phyloP scores from a whole-genome alignment of 306 rosid species.

The Vigna angularis region DNA sequence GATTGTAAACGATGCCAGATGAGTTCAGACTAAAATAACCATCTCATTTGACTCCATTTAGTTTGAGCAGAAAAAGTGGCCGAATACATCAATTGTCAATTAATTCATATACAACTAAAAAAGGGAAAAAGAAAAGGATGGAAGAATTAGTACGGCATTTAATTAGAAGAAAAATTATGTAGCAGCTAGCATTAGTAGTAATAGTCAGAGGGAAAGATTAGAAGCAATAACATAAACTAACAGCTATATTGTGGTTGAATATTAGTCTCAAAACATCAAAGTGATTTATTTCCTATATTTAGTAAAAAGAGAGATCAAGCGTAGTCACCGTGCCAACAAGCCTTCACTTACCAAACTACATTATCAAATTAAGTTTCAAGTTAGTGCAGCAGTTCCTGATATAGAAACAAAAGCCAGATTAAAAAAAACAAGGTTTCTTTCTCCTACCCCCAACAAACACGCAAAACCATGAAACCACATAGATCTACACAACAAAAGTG shows the following conservation, averaged over 20 bases:
- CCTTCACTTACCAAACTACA: constrained; percentile 29
- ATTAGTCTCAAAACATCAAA: constrained; percentile 18
- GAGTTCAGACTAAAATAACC: not conserved
- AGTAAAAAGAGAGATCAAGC: constrained; percentile 31
- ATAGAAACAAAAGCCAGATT: not conserved
- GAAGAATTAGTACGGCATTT: constrained; percentile 3
- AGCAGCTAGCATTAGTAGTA: not conserved
- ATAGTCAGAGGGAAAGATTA: constrained; percentile 13
- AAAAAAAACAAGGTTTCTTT: not conserved
- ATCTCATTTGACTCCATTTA: constrained; percentile 21
- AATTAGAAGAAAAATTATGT: constrained; percentile 27
- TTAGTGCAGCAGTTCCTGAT: constrained; percentile 4
- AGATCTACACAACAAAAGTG: constrained; percentile 31
- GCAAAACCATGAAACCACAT: constrained; percentile 36
- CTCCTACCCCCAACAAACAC: constrained; percentile 32
- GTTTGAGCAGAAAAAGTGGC: constrained; percentile 9
- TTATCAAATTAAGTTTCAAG: constrained; percentile 35
- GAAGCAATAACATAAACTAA: constrained; percentile 32
- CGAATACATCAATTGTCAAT: constrained; percentile 15
- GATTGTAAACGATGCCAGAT: not conserved
- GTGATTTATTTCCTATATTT: not conserved
- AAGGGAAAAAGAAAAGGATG: not conserved
- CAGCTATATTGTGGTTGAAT: constrained; percentile 10
- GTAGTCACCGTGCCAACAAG: constrained; percentile 36
- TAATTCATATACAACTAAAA: constrained; percentile 25